phyloP scores from a whole-genome alignment of 345 rosid genomes.

The Moricandia arvensis region DNA sequence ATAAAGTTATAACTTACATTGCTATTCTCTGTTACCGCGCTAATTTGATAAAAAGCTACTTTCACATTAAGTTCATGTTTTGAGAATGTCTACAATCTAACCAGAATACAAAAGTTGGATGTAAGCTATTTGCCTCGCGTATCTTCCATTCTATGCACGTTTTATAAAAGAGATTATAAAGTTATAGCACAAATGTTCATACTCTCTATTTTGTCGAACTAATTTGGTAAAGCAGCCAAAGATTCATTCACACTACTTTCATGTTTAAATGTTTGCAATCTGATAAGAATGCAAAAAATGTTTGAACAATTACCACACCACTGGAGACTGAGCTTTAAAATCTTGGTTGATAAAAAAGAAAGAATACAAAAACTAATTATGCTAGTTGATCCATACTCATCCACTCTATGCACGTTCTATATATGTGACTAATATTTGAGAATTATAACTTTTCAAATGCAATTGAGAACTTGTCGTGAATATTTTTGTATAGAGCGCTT shows the following conservation, averaged over 20 bases:
- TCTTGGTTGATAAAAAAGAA: not conserved
- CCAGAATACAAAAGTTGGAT: not conserved
- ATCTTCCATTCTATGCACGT: not conserved
- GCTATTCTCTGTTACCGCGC: constrained; percentile 2
- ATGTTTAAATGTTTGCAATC: not conserved
- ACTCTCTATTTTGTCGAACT: constrained; percentile 6
- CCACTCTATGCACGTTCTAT: constrained; percentile 19
- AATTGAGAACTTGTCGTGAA: constrained; percentile 19
- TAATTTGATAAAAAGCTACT: constrained; percentile 10
- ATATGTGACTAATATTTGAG: not conserved
- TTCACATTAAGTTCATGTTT: constrained; percentile 1
- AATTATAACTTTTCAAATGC: constrained; percentile 7
- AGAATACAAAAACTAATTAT: not conserved
- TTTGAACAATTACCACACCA: not conserved
- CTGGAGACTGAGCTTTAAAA: not conserved
- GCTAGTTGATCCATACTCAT: not conserved
- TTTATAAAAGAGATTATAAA: not conserved
- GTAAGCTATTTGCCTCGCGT: not conserved
- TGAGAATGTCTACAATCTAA: not conserved
- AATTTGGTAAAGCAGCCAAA: constrained; percentile 2
- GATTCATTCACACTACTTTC: constrained; percentile 5
- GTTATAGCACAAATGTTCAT: not conserved
- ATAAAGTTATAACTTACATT: not conserved
- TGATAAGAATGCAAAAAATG: not conserved
- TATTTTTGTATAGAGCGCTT: not conserved